Conservation (phyloP, 2,329 filamentous ascomycete species). For the Verticillium nonalfalfae region DNA sequence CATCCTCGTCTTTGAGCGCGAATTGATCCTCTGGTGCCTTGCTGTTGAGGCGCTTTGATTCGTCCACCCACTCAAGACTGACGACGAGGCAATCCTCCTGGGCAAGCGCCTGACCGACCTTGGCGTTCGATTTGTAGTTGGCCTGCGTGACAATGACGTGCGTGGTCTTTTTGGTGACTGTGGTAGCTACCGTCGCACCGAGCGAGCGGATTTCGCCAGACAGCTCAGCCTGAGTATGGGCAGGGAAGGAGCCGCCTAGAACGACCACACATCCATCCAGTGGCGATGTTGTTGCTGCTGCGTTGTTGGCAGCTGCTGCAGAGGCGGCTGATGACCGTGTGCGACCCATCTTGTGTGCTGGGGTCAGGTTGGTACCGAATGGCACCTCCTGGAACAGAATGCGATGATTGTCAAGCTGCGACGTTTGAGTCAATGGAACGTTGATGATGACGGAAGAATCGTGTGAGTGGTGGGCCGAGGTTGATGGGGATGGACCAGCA, state of each 20-base stretch:
- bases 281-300: not conserved
- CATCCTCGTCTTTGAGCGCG: conserved; percentile 9
- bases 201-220: conserved; percentile 38
- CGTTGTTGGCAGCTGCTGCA: not conserved
- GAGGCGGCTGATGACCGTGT: not conserved
- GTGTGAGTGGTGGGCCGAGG: no score
- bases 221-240: conserved; percentile 42
- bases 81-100: conserved; percentile 46
- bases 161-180: conserved; percentile 43
- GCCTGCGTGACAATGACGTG: conserved; percentile 50
- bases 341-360: not conserved
- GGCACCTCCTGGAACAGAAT: no score
- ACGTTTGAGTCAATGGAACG: no score
- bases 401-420: no score
- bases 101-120: conserved; percentile 41
- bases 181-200: conserved; percentile 40
- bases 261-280: conserved; percentile 34
- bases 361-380: no score
- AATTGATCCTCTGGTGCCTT: conserved; percentile 27
- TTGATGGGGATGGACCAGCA: no score
- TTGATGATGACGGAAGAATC: no score
- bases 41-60: conserved; percentile 38
- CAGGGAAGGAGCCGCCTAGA: conserved; percentile 54
- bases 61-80: conserved; percentile 53
- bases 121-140: conserved; percentile 45